These are phyloP conservation scores for Populus hybrid DNA, from an alignment of 441 rosid genomes.

Conservation along the genomic window DNA sequence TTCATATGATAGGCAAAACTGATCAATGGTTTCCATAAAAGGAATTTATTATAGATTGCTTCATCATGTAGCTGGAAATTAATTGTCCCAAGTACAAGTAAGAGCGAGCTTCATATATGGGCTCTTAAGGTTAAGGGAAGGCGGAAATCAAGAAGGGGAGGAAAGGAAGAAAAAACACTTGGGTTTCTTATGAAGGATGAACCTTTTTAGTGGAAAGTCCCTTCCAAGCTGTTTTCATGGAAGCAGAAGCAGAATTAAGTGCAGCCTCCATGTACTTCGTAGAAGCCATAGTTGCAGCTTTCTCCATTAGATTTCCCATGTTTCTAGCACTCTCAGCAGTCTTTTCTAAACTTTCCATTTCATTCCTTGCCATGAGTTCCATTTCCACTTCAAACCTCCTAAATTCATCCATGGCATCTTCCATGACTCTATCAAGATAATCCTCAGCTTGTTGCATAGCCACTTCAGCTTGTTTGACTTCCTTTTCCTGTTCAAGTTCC, in stretches of 20 bases:
- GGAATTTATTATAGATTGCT: not conserved
- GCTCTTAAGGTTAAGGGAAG: not conserved
- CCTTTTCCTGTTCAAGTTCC: conserved; percentile 44
- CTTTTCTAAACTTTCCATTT: conserved; percentile 16
- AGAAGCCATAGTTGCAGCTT: conserved; percentile 57
- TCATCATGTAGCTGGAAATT: not conserved
- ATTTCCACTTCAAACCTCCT: conserved; percentile 66
- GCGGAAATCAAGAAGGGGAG: not conserved
- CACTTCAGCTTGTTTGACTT: conserved; percentile 43
- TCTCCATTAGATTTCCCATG: conserved; percentile 53
- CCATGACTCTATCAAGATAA: conserved; percentile 72
- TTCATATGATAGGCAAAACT: not conserved
- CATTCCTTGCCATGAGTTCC: conserved; percentile 42
- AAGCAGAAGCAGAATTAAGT: conserved; percentile 65
- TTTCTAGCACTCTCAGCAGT: conserved; percentile 55
- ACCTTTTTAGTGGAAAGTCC: conserved; percentile 55
- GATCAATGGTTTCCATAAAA: not conserved
- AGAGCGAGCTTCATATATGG: not conserved
- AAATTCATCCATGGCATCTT: conserved; percentile 72
- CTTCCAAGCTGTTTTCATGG: conserved; percentile 74
- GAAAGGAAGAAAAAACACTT: not conserved
- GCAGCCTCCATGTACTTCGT: conserved; percentile 73
- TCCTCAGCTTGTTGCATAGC: conserved; percentile 50
- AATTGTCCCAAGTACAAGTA: not conserved
- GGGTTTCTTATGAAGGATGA: conserved; percentile 58